A percentile compares a stretch with the other conserved stretches of the same genome.
phyloP scores from a whole-genome alignment of 1,139 yeast species.

The Saccharomyces pastorianus region DNA sequence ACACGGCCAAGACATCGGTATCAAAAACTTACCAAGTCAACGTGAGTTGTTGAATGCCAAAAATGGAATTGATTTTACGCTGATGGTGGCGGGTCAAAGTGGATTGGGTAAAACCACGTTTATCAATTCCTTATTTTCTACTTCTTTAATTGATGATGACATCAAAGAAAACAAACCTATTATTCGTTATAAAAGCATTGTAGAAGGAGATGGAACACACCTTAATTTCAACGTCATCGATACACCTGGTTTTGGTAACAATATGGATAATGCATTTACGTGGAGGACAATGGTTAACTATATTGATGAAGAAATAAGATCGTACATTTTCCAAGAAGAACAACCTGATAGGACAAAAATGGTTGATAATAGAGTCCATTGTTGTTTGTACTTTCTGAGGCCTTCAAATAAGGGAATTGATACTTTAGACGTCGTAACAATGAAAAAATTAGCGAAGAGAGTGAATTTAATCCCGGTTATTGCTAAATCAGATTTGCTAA shows the following conservation, averaged over 20 bases:
- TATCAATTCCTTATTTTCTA: slow-evolving; percentile 47
- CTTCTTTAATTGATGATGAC: slow-evolving; percentile 21
- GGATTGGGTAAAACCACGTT: slow-evolving; percentile 51
- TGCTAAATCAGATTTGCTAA: slow-evolving; percentile 65
- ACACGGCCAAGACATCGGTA: slow-evolving; percentile 16
- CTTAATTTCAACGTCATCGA: slow-evolving; percentile 51
- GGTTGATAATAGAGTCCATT: slow-evolving; percentile 61
- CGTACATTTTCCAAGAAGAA: slow-evolving; percentile 55
- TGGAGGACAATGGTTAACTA: slow-evolving; percentile 54
- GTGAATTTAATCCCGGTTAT: slow-evolving; percentile 73
- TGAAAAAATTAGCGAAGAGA: slow-evolving; percentile 56
- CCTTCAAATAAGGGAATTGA: slow-evolving; percentile 49
- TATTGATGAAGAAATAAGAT: slow-evolving; percentile 54
- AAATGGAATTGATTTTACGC: slow-evolving; percentile 46
- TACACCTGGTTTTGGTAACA: slow-evolving; percentile 78
- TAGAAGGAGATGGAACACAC: slow-evolving; percentile 45
- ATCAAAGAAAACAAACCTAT: slow-evolving; percentile 14
- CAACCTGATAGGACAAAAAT: slow-evolving; percentile 54
- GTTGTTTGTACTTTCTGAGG: slow-evolving; percentile 62
- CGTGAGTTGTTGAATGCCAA: slow-evolving; percentile 30
- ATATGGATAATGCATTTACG: slow-evolving; percentile 47
- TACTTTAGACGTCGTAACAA: slow-evolving; percentile 56
- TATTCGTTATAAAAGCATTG: slow-evolving; percentile 32
- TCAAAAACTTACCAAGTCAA: slow-evolving; percentile 26
- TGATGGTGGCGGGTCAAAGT: slow-evolving; percentile 53